Conservation (phyloP, 75 land plant genomes). For the Azolla pinnata region DNA sequence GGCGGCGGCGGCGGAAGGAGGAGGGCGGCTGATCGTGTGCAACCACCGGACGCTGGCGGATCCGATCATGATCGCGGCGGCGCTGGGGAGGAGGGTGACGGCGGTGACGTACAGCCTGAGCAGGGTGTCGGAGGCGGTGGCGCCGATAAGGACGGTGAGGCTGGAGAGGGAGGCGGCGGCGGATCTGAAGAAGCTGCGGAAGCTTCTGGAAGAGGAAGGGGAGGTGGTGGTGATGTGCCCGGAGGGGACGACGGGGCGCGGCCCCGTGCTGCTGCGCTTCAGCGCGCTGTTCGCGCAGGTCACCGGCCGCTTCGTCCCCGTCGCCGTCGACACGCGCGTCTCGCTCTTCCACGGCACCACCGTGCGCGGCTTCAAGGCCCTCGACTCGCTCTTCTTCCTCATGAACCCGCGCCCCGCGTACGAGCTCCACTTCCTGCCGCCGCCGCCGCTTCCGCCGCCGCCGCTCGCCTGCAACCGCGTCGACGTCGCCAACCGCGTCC, state of each 20-base stretch:
- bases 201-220: constrained; percentile 5
- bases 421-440: constrained; percentile 63
- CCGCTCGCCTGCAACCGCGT: constrained; percentile 40
- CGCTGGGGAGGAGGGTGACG: constrained; percentile 4
- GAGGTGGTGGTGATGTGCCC: constrained; percentile 41
- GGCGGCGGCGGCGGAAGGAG: neutral
- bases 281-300: constrained; percentile 55
- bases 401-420: constrained; percentile 75
- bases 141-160: constrained; percentile 25
- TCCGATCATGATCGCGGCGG: constrained; percentile 15
- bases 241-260: constrained; percentile 70
- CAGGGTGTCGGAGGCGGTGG: constrained; percentile 20
- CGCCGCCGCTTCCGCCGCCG: constrained; percentile 36
- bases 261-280: constrained; percentile 49
- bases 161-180: constrained; percentile 9
- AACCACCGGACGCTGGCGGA: constrained; percentile 22
- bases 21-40: constrained; percentile 19
- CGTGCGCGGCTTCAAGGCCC: constrained; percentile 49
- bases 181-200: constrained; percentile 9
- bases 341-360: constrained; percentile 70
- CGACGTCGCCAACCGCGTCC: constrained; percentile 78
- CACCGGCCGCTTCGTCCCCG: constrained; percentile 58
- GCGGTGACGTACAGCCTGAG: constrained; percentile 16
- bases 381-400: constrained; percentile 73
- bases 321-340: constrained; percentile 54